phyloP scores from a whole-genome alignment of 805 yeast genomes.

The Lipomyces japonicus region DNA sequence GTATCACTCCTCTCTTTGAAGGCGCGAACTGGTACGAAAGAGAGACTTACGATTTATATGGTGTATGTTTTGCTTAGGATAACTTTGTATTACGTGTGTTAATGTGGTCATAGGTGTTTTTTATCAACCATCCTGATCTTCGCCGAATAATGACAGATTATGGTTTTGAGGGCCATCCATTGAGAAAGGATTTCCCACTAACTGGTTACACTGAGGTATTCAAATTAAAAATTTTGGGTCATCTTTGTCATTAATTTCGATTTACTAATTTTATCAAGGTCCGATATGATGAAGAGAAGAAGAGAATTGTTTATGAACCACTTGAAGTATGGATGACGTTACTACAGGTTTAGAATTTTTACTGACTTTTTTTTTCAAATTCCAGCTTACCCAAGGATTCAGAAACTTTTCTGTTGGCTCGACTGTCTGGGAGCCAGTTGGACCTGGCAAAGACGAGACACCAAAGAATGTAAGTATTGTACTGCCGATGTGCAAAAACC shows the following conservation, averaged over 20 bases:
- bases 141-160: constrained; percentile 88
- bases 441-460: constrained; percentile 75
- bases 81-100: neutral
- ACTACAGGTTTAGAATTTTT: neutral
- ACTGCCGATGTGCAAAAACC: neutral
- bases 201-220: constrained; percentile 74
- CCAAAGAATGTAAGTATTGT: constrained; percentile 53
- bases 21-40: constrained; percentile 92
- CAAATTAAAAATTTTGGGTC: neutral
- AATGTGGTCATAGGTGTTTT: constrained; percentile 46
- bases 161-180: constrained; percentile 89
- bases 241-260: neutral
- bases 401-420: constrained; percentile 86
- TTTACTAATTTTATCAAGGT: constrained; percentile 39
- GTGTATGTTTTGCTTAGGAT: constrained; percentile 38
- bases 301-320: constrained; percentile 85
- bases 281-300: constrained; percentile 84
- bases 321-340: constrained; percentile 53
- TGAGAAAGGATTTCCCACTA: constrained; percentile 88
- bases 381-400: constrained; percentile 84
- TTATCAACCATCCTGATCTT: constrained; percentile 84
- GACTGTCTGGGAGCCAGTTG: constrained; percentile 88
- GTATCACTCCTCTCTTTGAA: constrained; percentile 63
- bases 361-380: neutral
- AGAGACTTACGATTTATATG: constrained; percentile 83